These are phyloP conservation scores for Multifurca ochricompacta DNA, from an alignment of 768 basidiomycete genomes.

Conservation along the genomic window DNA sequence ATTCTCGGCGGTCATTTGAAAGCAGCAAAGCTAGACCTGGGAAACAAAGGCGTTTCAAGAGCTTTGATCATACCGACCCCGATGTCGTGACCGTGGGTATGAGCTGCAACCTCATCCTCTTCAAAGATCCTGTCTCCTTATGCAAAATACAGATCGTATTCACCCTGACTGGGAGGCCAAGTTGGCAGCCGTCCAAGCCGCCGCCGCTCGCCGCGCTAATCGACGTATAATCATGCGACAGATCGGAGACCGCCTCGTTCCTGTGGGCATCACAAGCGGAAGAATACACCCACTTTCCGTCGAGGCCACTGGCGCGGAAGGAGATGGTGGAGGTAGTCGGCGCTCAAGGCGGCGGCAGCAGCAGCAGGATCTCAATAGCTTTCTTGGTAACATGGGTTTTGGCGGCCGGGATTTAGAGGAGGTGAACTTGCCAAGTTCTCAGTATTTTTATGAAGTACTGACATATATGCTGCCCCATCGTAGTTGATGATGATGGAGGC, in stretches of 20 bases:
- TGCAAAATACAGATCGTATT: slow-evolving; percentile 65
- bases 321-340: slow-evolving; percentile 36
- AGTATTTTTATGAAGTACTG: neutral
- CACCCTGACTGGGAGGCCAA: slow-evolving; percentile 98
- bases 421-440: slow-evolving; percentile 33
- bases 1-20: slow-evolving; percentile 33
- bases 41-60: slow-evolving; percentile 73
- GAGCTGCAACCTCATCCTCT: slow-evolving; percentile 19
- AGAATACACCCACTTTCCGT: slow-evolving; percentile 62
- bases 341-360: slow-evolving; percentile 53
- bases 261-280: slow-evolving; percentile 91
- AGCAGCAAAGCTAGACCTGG: slow-evolving; percentile 14
- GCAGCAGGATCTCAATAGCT: slow-evolving; percentile 52
- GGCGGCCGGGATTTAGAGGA: slow-evolving; percentile 90
- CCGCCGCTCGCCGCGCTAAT: slow-evolving; percentile 93
- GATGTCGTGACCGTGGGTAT: slow-evolving; percentile 89
- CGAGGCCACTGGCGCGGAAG: slow-evolving; percentile 45
- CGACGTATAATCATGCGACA: slow-evolving; percentile 97
- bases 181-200: slow-evolving; percentile 86
- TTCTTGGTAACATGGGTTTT: slow-evolving; percentile 53
- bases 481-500: slow-evolving; percentile 99
- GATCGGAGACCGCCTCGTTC: slow-evolving; percentile 94
- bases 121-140: slow-evolving; percentile 7
- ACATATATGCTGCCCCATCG: neutral
- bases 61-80: slow-evolving; percentile 74